phyloP scores from a whole-genome alignment of 1,139 yeast genomes.

The Nakaseomyces glabratus region DNA sequence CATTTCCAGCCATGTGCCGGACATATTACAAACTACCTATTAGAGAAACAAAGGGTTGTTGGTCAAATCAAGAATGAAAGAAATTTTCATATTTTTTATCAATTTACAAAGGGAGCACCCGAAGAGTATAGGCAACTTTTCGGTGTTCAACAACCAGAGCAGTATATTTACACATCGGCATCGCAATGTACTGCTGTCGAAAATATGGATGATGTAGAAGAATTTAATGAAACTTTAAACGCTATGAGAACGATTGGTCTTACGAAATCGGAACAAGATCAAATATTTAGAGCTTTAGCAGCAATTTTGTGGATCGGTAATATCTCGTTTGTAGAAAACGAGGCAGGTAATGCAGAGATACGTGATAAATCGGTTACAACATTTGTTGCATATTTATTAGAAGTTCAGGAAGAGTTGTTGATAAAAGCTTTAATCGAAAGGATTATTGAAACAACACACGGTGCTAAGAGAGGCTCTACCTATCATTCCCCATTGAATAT shows the following conservation, averaged over 20 bases:
- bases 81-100: slow-evolving; percentile 95
- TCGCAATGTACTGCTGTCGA: slow-evolving; percentile 81
- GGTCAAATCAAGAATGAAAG: slow-evolving; percentile 88
- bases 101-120: slow-evolving; percentile 85
- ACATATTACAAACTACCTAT: slow-evolving; percentile 84
- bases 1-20: slow-evolving; percentile 89
- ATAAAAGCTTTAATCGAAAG: slow-evolving; percentile 67
- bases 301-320: slow-evolving; percentile 93
- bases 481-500: slow-evolving; percentile 90
- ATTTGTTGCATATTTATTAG: slow-evolving; percentile 84
- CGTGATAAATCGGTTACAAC: slow-evolving; percentile 83
- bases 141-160: slow-evolving; percentile 91
- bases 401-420: slow-evolving; percentile 63
- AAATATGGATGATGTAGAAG: slow-evolving; percentile 74
- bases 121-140: slow-evolving; percentile 71
- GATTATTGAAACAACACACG: slow-evolving; percentile 82
- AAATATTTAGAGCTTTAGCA: slow-evolving; percentile 77
- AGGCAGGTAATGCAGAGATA: slow-evolving; percentile 73
- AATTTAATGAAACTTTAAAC: slow-evolving; percentile 66
- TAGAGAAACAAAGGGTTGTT: slow-evolving; percentile 94
- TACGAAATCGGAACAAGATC: slow-evolving; percentile 73
- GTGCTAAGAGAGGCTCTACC: slow-evolving; percentile 81
- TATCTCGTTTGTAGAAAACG: slow-evolving; percentile 75
- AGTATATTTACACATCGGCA: slow-evolving; percentile 79
- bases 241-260: slow-evolving; percentile 90